phyloP scores from a whole-genome alignment of 2,329 filamentous ascomycete species.

The Neonectria faginata region DNA sequence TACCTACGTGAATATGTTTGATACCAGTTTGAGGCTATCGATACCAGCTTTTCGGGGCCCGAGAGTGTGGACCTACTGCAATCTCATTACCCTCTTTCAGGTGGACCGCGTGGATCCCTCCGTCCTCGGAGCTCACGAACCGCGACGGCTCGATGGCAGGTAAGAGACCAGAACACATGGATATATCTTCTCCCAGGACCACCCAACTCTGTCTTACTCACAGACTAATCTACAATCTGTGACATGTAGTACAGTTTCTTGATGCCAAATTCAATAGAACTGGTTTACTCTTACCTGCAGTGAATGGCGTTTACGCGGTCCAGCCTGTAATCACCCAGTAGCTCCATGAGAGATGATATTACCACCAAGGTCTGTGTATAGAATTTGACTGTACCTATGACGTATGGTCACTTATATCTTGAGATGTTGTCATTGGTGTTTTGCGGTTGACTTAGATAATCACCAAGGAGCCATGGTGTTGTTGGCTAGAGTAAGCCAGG shows the following conservation, averaged over 20 bases:
- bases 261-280: background rate
- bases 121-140: background rate
- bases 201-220: background rate
- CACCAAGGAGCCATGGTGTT: background rate
- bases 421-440: background rate
- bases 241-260: background rate
- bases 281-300: background rate
- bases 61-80: background rate
- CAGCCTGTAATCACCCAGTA: background rate
- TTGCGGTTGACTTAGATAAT: background rate
- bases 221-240: background rate
- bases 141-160: background rate
- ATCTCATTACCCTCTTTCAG: background rate
- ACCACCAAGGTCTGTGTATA: background rate
- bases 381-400: too few relatives aligned
- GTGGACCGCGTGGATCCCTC: background rate
- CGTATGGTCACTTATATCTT: background rate
- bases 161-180: background rate
- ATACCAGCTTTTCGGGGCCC: background rate
- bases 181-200: background rate
- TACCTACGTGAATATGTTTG: background rate
- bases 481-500: background rate
- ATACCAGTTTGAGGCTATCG: background rate
- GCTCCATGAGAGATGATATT: background rate
- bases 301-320: background rate